Percentiles rank a stretch among this genome's conserved stretches.
Evolutionary conservation across 2,329 filamentous ascomycete genomes (phyloP).

Genomic region (Parasarocladium wereldwijsianum): DNA sequence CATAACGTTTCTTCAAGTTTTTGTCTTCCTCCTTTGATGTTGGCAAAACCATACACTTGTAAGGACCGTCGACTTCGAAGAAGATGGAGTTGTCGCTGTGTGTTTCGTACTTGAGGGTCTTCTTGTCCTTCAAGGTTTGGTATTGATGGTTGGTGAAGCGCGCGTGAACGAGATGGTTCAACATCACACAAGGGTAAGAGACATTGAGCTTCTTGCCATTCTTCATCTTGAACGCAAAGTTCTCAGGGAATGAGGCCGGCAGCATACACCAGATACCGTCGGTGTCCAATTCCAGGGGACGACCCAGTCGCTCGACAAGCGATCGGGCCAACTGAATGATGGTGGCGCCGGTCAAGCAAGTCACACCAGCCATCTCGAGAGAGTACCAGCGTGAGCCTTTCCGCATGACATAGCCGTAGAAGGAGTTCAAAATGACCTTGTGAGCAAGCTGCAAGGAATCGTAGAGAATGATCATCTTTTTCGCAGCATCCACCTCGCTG

Average conservation of each 20-base stretch:
- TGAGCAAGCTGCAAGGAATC: slow-evolving; percentile 94
- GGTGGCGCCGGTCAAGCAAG: slow-evolving; percentile 85
- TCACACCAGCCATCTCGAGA: slow-evolving; percentile 98
- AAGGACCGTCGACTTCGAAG: slow-evolving; percentile 96
- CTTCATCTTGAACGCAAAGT: slow-evolving; percentile 86
- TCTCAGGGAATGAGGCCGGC: slow-evolving; percentile 89
- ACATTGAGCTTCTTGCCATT: slow-evolving; percentile 94
- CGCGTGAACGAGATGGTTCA: slow-evolving; percentile 91
- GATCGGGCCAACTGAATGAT: slow-evolving; percentile 96
- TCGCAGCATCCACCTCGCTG: slow-evolving; percentile 76
- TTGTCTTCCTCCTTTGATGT: slow-evolving; percentile 99
- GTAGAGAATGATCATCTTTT: slow-evolving; percentile 96
- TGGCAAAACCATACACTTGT: slow-evolving; percentile 91
- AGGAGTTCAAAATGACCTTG: slow-evolving; percentile 98
- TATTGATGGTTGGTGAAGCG: slow-evolving; percentile 97
- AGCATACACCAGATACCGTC: slow-evolving; percentile 99
- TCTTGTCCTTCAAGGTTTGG: slow-evolving; percentile 68
- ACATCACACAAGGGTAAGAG: slow-evolving; percentile 96
- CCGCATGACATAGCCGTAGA: slow-evolving; percentile 98
- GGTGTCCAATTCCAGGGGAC: slow-evolving; percentile 87
- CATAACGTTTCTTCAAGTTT: slow-evolving; percentile 98
- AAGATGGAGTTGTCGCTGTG: slow-evolving; percentile 99
- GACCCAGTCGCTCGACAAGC: slow-evolving; percentile 82
- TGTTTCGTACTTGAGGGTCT: slow-evolving; percentile 81
- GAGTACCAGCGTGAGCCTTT: slow-evolving; percentile 99